Evolutionary conservation across 2,329 filamentous ascomycete genomes (phyloP), one percentile per base, ranked within the genome.

Genomic region (Emergomyces orientalis): DNA sequence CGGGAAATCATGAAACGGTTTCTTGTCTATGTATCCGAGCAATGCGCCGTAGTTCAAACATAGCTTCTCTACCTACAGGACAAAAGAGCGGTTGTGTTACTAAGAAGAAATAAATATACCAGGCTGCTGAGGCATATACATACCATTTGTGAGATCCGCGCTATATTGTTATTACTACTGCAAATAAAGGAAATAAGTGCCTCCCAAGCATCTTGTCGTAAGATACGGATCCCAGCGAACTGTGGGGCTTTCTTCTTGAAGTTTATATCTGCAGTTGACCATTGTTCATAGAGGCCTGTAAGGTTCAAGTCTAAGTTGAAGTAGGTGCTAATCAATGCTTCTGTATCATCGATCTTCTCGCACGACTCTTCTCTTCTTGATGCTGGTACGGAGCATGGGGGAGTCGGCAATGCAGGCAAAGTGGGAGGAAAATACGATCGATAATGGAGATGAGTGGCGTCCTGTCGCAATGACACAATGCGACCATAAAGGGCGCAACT

Each of bases 151-250:
- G 90, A 93, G 73, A 99, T 99, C 47, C 94, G 86, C 1, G 87
- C 84, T 65, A 99, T 99, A 73, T 99, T 97, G 78, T 99, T 99
- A 77, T 99, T 99, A 76, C 91, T 96, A 76, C 92, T 97, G 81
- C 94, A 99, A 67, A 99, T 99, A 76, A 99, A 99, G 63, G 89
- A 88, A 30, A 99, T 81, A 27, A 99, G 80, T 0, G 94, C 87
- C 75, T 99, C 94, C 94, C 95, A 99, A 0, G 93, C 87, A 79
- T 97, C 92, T 77, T 99, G 94, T 69, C 88, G 90, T 54, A 99
- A 79, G 67, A 99, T 97, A 27, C 94, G 87, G 62, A 99, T 89
- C 14, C 95, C 94, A 0, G 88, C 88, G 73, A 99, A 99, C 62
- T 88, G 86, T 0, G 89, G 88, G 0, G 94, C 93, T 68, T 90